Percentiles rank a stretch among this genome's conserved stretches.
Evolutionary conservation across 2,329 filamentous ascomycete genomes (phyloP).

Genomic region (Westerdykella sp.): DNA sequence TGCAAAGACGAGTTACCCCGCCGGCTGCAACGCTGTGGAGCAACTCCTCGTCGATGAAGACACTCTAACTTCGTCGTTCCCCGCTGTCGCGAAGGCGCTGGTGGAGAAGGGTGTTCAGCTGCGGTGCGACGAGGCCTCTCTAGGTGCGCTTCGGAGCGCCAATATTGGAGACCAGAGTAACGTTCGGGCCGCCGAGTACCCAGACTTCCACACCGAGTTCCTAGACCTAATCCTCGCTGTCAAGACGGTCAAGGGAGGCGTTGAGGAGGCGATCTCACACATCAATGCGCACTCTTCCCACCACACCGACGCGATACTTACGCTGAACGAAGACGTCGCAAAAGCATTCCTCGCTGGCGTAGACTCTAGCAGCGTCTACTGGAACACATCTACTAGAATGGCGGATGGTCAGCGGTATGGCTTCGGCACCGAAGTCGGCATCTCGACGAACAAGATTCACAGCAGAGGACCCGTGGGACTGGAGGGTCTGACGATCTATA

Average conservation of each 20-base stretch:
- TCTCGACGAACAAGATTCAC: constrained; percentile 98
- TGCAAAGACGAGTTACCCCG: constrained; percentile 89
- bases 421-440: constrained; percentile 96
- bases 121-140: constrained; percentile 68
- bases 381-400: constrained; percentile 92
- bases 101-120: constrained; percentile 71
- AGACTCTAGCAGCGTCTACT: constrained; percentile 89
- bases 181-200: constrained; percentile 59
- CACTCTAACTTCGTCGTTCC: constrained; percentile 61
- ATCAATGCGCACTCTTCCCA: constrained; percentile 90
- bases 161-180: constrained; percentile 37
- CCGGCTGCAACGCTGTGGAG: constrained; percentile 92
- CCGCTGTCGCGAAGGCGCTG: constrained; percentile 66
- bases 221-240: constrained; percentile 77
- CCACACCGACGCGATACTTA: constrained; percentile 90
- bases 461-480: constrained; percentile 86
- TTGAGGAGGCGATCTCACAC: constrained; percentile 71
- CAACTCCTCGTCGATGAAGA: constrained; percentile 77
- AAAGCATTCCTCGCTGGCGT: constrained; percentile 78
- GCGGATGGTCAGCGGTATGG: constrained; percentile 96
- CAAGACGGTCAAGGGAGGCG: constrained; percentile 56
- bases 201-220: constrained; percentile 85
- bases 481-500: constrained; percentile 94
- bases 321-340: constrained; percentile 59
- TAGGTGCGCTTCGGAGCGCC: constrained; percentile 52